Evolutionary conservation across 768 basidiomycete genomes (phyloP), one percentile per base, ranked within the genome.

Genomic region (Suillus brevipes): DNA sequence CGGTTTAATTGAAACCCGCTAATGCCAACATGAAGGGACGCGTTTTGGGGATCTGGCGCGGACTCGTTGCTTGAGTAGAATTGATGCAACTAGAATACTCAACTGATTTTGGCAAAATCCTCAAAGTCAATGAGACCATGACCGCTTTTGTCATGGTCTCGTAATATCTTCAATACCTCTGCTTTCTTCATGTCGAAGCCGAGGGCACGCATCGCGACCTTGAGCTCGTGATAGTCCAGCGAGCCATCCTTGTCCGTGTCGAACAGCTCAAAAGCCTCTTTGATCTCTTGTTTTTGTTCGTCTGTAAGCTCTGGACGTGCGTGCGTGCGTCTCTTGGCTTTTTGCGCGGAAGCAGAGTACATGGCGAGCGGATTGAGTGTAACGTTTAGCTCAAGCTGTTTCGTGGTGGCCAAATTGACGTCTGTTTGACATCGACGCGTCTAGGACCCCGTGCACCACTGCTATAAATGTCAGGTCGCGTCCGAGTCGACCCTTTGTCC

Each of bases 161-260:
- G 82, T 61, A 99, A 82, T 36, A 98, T 84, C 77, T 98, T 99
- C 70, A 99, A 80, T 50, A 99, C 96, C 77, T 99, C 97, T 0
- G 94, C 94, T 81, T 99, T 99, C 83, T 99, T 99, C 80, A 97
- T 76, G 76, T 99, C 97, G 75, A 99, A 99, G 1, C 97, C 97
- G 65, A 99, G 80, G 1, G 97, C 97, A 53, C 97, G 86, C 94
- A 99, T 96, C 60, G 97, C 95, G 72, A 99, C 97, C 78, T 99
- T 99, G 72, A 99, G 85, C 75, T 99, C 97, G 80, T 99, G 97
- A 79, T 99, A 99, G 80, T 98, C 97, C 64, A 99, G 83, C 60
- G 85, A 88, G 40, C 94, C 94, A 73, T 99, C 97, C 82, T 98
- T 97, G 84, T 99, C 97, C 53, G 95, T 93, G 80, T 99, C 97